A percentile compares a stretch with the other conserved stretches of the same genome.
These are phyloP conservation scores for Solanum infundibuliforme DNA, from an alignment of 257 asterid species.

Conservation along the genomic window DNA sequence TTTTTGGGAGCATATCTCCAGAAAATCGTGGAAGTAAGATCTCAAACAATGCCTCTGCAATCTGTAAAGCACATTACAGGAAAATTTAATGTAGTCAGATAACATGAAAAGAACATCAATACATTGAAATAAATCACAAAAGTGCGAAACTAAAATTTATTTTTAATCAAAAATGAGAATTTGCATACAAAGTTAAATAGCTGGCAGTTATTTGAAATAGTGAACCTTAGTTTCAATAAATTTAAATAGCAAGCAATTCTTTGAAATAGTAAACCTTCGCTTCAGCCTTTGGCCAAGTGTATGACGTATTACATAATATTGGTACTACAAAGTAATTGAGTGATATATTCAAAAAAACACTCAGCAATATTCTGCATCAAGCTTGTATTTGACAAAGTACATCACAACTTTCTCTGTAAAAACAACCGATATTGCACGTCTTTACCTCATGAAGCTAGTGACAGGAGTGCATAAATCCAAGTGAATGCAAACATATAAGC, in stretches of 20 bases:
- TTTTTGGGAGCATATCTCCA: constrained; percentile 80
- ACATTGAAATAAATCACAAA: background rate
- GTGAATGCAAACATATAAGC: background rate
- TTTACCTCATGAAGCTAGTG: background rate
- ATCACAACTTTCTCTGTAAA: background rate
- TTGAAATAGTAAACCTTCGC: background rate
- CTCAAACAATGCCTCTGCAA: constrained; percentile 83
- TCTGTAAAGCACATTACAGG: constrained; percentile 23
- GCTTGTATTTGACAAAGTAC: background rate
- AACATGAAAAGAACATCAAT: background rate
- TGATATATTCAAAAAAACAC: background rate
- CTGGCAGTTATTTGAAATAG: background rate
- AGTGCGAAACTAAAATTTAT: background rate
- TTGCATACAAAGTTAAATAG: background rate
- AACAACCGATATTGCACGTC: background rate
- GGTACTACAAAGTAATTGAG: background rate
- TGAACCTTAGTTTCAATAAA: background rate
- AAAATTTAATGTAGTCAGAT: background rate
- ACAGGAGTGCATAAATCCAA: background rate
- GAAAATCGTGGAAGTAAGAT: constrained; percentile 88
- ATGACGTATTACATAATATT: background rate
- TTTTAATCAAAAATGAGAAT: background rate
- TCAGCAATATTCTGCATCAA: background rate
- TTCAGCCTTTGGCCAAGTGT: background rate
- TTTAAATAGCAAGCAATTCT: background rate